phyloP scores from a whole-genome alignment of 805 yeast genomes.

The Scheffersomyces ergatensis region DNA sequence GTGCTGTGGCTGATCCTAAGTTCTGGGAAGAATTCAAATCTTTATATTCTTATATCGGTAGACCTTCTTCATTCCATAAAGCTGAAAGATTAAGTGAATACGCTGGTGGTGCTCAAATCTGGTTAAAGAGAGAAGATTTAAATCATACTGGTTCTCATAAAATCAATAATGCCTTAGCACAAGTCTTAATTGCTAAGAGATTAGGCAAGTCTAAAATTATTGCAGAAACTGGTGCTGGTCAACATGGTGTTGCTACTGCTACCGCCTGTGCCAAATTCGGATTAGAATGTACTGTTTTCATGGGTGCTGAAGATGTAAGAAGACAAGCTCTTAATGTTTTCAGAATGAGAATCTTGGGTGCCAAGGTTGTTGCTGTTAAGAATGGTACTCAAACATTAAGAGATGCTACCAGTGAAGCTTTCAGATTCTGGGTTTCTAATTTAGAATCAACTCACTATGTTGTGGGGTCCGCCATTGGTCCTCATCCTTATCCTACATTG shows the following conservation, averaged over 20 bases:
- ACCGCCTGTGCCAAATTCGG: constrained; percentile 94
- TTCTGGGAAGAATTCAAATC: constrained; percentile 93
- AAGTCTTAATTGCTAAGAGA: constrained; percentile 75
- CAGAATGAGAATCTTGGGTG: constrained; percentile 96
- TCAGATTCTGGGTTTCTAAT: constrained; percentile 92
- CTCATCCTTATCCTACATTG: constrained; percentile 97
- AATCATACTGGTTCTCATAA: constrained; percentile 89
- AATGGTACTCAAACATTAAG: constrained; percentile 95
- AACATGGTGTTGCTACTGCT: constrained; percentile 91
- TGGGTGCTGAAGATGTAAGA: constrained; percentile 99
- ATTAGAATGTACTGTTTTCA: constrained; percentile 85
- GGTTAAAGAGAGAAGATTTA: constrained; percentile 97
- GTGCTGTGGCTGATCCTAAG: constrained; percentile 80
- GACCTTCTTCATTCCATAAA: constrained; percentile 89
- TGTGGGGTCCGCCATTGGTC: constrained; percentile 98
- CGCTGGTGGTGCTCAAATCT: constrained; percentile 89
- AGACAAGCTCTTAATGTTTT: constrained; percentile 98
- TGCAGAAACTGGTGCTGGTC: constrained; percentile 94
- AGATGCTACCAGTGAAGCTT: constrained; percentile 97
- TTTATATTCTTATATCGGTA: constrained; percentile 88
- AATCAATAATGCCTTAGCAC: constrained; percentile 81
- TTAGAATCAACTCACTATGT: constrained; percentile 86
- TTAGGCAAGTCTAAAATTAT: constrained; percentile 74
- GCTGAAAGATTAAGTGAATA: constrained; percentile 88
- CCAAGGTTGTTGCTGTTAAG: constrained; percentile 88